phyloP scores from a whole-genome alignment of 1,284 basidiomycete species.

The Athelia psychrophila region DNA sequence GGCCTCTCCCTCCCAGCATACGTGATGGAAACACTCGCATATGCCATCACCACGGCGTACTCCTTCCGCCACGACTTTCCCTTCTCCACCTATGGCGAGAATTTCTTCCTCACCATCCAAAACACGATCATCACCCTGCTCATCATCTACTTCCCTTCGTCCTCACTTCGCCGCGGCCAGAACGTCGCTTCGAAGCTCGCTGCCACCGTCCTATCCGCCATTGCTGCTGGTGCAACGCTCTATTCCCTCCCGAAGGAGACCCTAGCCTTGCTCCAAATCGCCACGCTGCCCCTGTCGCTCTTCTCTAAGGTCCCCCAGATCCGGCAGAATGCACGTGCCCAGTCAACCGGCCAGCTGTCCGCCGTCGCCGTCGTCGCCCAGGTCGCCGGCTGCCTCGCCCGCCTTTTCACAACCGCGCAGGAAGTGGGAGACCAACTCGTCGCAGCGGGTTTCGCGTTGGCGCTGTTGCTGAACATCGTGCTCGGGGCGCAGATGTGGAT shows the following conservation, averaged over 20 bases:
- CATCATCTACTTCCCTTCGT: constrained; percentile 60
- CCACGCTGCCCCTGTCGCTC: constrained; percentile 82
- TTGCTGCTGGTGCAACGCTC: constrained; percentile 43
- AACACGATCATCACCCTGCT: constrained; percentile 82
- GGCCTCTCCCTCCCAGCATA: constrained; percentile 84
- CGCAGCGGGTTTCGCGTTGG: constrained; percentile 77
- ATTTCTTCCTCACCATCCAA: constrained; percentile 84
- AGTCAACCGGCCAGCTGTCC: constrained; percentile 87
- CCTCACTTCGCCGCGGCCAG: constrained; percentile 22
- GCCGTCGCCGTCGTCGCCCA: constrained; percentile 85
- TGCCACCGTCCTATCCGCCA: constrained; percentile 37
- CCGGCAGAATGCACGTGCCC: constrained; percentile 66
- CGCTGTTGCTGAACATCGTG: constrained; percentile 76
- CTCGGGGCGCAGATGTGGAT: constrained; percentile 79
- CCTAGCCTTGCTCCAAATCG: constrained; percentile 68
- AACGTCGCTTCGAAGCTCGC: constrained; percentile 30
- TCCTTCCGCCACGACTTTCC: constrained; percentile 82
- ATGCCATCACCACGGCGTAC: constrained; percentile 87
- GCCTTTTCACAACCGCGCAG: constrained; percentile 85
- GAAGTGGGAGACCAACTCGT: constrained; percentile 84
- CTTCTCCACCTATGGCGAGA: constrained; percentile 95
- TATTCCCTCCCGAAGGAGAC: constrained; percentile 45
- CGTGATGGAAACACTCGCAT: constrained; percentile 82
- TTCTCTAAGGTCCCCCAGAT: constrained; percentile 90
- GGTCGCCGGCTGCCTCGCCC: constrained; percentile 80